These are phyloP conservation scores for Neospermospora avenae DNA, from an alignment of 2,329 filamentous ascomycete species.

Conservation along the genomic window DNA sequence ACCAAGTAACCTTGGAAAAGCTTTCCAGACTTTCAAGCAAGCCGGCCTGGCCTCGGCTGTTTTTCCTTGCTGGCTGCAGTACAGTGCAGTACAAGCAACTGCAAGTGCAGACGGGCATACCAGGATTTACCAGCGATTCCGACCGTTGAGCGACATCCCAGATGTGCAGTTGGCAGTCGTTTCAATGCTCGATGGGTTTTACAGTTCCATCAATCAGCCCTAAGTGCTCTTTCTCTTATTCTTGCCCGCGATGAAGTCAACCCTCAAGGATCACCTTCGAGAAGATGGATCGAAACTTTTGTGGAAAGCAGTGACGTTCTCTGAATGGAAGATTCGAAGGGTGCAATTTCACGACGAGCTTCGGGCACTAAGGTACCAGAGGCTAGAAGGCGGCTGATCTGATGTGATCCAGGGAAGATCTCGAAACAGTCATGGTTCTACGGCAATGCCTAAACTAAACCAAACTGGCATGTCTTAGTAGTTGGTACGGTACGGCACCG, in stretches of 20 bases:
- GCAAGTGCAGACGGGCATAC: background rate
- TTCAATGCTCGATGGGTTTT: background rate
- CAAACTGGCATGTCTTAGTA: too few relatives aligned
- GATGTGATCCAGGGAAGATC: conserved; percentile 22
- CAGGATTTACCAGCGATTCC: background rate
- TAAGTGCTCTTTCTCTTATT: conserved; percentile 23
- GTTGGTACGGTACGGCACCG: too few relatives aligned
- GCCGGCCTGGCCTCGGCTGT: conserved; percentile 7
- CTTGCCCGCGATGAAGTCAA: conserved; percentile 8
- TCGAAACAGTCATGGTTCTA: conserved; percentile 21
- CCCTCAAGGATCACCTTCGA: background rate
- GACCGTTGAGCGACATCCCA: background rate
- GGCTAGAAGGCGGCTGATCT: conserved; percentile 27
- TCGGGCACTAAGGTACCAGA: conserved; percentile 10
- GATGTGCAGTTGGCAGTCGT: background rate
- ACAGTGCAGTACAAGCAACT: too few relatives aligned
- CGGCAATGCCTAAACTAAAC: conserved; percentile 18
- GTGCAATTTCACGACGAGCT: conserved; percentile 23
- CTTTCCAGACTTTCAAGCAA: background rate
- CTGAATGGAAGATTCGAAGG: conserved; percentile 22
- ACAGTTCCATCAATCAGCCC: conserved; percentile 17
- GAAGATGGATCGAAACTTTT: conserved; percentile 13
- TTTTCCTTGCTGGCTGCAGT: background rate
- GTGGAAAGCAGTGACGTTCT: conserved; percentile 15
- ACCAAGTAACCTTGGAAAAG: background rate